Base-by-base conservation (phyloP, 106 monocot genomes). In the Acanthochlamys bracteata region DNA sequence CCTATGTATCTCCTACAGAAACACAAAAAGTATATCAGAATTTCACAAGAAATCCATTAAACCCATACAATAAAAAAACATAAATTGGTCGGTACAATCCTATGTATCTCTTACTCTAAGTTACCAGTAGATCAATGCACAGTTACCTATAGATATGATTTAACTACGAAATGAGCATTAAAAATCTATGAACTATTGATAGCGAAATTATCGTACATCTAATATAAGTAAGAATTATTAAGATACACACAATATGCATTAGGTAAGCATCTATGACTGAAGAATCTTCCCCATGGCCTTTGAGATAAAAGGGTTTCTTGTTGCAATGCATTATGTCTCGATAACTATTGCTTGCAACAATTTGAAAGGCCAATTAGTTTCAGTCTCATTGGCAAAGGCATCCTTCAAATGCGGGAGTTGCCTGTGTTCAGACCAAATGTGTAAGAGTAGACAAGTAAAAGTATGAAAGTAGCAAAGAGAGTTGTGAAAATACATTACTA, bases 271-370 rank as follows among this genome's bases (percentile, higher is more conserved):
- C 96, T 83, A 91, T 91, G 25, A 85, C 75, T 62, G 63, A 65
- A 53, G 85, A 83, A 83, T 98, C 96, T 59, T 85, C 88, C 53
- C 74, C 64, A 0, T 46, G 66, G 14, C 91, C 75, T 79, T 83
- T 92, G 14, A 83, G 60, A 62, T 98, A 98, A 74, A 98, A 98
- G 41, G 91, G 90, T 41, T 80, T 88, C 74, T 96, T 96, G 67
- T 79, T 78, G 65, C 88, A 85, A 67, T 91, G 80, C 88, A 96
- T 66, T 66, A 96, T 81, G 73, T 96, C 91, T 56, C 78, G 87
- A 71, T 96, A 96, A 49, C 68, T 88, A 81, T 70, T 76, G 69
- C 82, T 86, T 95, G 75, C 59, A 72, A 20, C 22, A 69, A 69
- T 64, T n/a, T 65, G 22, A 80, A 51, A 51, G 9, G 8, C 51